Evolutionary conservation across 805 yeast genomes (phyloP), one percentile per base, ranked within the genome.

Genomic region (Metschnikowia bowlesiae): DNA sequence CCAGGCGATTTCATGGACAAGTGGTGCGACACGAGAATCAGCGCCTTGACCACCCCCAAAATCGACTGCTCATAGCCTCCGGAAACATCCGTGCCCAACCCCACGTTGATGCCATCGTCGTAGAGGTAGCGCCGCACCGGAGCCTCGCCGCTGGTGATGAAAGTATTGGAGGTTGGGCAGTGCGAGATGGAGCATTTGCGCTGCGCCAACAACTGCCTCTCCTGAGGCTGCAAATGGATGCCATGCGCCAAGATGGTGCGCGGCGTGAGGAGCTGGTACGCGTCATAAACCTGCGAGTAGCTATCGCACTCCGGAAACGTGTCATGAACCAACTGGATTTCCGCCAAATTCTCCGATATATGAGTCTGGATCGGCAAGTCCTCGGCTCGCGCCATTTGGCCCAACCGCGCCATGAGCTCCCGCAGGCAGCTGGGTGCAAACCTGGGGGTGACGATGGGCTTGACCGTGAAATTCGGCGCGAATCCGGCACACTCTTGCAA

Each of bases 81-180:
- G 40, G 73, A 66, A 0, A 73, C 58, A 50, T 73, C 78, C 6
- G 78, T 71, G 14, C 78, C 78, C 46, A 92, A 74, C 8, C 95
- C 81, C 22, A 94, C 95, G 49, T 87, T 85, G 52, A 89, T 76
- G 9, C 78, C 80, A 37, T 78, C 76, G 42, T 84, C 75, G 49
- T 90, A 70, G 39, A 89, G 69, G 44, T 52, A 56, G 50, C 64
- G 55, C 57, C 85, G 78, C 9, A 92, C 81, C 16, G 89, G 85
- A 8, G 96, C 91, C 66, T 89, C 95, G 14, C 99, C 99, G 9
- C 95, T 85, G 0, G 96, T 84, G 50, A 92, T 77, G 14, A 94
- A 82, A 1, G 96, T 82, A 65, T 92, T 92, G 14, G 96, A 87
- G 9, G 89, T 82, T 2, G 99, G 99, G 69, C 99, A 92, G 67